These are phyloP conservation scores for Colletotrichum simmondsii DNA, from an alignment of 2,329 filamentous ascomycete species.

Conservation along the genomic window DNA sequence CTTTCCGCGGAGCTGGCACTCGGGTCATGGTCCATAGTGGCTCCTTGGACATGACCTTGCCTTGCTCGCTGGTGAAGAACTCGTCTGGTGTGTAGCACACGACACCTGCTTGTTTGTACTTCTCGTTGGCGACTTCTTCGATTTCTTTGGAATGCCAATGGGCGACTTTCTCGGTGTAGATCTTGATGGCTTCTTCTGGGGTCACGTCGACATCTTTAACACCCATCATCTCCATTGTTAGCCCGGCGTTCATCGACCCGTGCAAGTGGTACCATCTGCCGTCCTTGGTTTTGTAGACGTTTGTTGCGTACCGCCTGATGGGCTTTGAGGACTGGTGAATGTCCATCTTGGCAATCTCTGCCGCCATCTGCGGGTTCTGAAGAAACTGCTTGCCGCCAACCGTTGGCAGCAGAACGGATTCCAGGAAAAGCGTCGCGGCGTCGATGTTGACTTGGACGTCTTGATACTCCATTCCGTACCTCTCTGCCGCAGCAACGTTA, in stretches of 20 bases:
- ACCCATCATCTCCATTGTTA: constrained; percentile 45
- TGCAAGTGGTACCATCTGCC: constrained; percentile 48
- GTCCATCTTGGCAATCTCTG: constrained; percentile 34
- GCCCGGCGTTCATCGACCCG: constrained; percentile 44
- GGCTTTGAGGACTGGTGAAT: constrained; percentile 35
- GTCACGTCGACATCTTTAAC: constrained; percentile 39
- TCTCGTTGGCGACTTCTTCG: constrained; percentile 45
- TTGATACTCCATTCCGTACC: constrained; percentile 25
- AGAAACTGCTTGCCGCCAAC: constrained; percentile 33
- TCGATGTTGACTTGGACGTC: constrained; percentile 32
- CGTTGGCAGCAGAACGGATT: constrained; percentile 35
- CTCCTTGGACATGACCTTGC: constrained; percentile 39
- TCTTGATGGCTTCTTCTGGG: constrained; percentile 43
- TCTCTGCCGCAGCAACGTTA: constrained; percentile 20
- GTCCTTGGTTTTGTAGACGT: constrained; percentile 47
- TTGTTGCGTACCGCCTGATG: constrained; percentile 45
- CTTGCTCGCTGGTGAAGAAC: constrained; percentile 43
- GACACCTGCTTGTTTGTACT: constrained; percentile 45
- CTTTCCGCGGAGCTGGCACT: not conserved
- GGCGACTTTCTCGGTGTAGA: constrained; percentile 38
- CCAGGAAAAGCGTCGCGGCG: constrained; percentile 35
- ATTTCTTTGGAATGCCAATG: constrained; percentile 42
- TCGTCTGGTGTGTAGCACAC: constrained; percentile 46
- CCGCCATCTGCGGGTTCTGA: constrained; percentile 38
- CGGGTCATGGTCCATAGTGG: constrained; percentile 36